These are phyloP conservation scores for Lentinula aciculospora DNA, from an alignment of 768 basidiomycete genomes.

Conservation along the genomic window DNA sequence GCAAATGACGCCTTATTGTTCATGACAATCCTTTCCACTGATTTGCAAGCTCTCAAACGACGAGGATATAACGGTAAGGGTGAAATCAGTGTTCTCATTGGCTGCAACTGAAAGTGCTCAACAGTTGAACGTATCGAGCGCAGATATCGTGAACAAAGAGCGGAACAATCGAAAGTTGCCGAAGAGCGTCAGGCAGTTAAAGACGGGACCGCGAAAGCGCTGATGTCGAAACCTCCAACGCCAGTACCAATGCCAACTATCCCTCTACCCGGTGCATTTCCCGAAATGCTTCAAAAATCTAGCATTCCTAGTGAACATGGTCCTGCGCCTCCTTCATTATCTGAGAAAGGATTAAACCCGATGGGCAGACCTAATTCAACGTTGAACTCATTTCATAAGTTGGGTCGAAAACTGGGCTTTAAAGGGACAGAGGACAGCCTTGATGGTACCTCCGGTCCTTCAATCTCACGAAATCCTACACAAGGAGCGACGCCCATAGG, in stretches of 20 bases:
- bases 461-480: slow-evolving; percentile 5
- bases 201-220: slow-evolving; percentile 31
- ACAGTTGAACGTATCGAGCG: slow-evolving; percentile 87
- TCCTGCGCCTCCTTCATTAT: not conserved
- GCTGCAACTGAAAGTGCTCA: slow-evolving; percentile 3
- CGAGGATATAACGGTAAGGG: slow-evolving; percentile 78
- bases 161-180: slow-evolving; percentile 29
- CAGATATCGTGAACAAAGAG: slow-evolving; percentile 66
- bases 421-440: not conserved
- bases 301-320: not conserved
- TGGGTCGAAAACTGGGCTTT: not conserved
- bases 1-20: slow-evolving; percentile 86
- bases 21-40: slow-evolving; percentile 91
- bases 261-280: slow-evolving; percentile 8
- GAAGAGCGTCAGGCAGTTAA: slow-evolving; percentile 20
- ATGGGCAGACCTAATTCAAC: slow-evolving; percentile 1
- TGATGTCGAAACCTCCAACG: slow-evolving; percentile 10
- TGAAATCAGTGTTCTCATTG: not conserved
- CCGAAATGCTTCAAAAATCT: not conserved
- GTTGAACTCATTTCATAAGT: not conserved
- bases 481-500: slow-evolving; percentile 31
- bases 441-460: not conserved
- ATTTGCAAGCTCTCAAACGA: slow-evolving; percentile 72
- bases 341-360: not conserved
- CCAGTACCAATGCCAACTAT: slow-evolving; percentile 15